These are phyloP conservation scores for Candida khao-thaluensis DNA, from an alignment of 805 yeast species.

Conservation along the genomic window DNA sequence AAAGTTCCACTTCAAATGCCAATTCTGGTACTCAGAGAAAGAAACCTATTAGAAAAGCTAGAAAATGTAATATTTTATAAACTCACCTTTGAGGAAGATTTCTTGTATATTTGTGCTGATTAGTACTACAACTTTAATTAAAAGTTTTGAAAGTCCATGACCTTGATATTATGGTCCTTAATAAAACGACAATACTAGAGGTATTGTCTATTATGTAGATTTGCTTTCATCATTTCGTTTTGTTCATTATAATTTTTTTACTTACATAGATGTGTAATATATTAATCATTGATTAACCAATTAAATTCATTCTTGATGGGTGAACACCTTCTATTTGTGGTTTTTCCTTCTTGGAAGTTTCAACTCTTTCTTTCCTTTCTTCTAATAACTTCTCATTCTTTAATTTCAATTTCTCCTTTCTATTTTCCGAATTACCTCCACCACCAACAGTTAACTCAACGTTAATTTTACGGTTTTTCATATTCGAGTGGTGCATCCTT, in stretches of 20 bases:
- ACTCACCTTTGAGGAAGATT: not conserved
- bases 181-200: constrained; percentile 4
- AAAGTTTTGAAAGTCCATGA: too few relatives aligned
- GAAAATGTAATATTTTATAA: constrained; percentile 42
- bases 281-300: constrained; percentile 19
- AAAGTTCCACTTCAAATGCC: constrained; percentile 11
- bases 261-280: constrained; percentile 11
- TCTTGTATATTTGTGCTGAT: not conserved
- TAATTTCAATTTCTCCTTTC: constrained; percentile 65
- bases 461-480: constrained; percentile 77
- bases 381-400: constrained; percentile 75
- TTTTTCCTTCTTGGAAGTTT: constrained; percentile 18
- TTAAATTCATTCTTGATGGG: constrained; percentile 63
- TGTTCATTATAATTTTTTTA: not conserved
- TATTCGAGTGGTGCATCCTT: constrained; percentile 71
- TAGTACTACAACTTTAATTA: too few relatives aligned
- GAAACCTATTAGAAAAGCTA: constrained; percentile 34
- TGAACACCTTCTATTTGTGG: constrained; percentile 41
- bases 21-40: constrained; percentile 15
- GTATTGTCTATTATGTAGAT: constrained; percentile 2
- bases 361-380: constrained; percentile 63
- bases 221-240: not conserved
- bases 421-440: constrained; percentile 79
- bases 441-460: constrained; percentile 98
- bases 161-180: too few relatives aligned